Evolutionary conservation across 164 flowering plant genomes (phyloP), one percentile per base, ranked within the genome.

Genomic region (Amborella trichopoda): DNA sequence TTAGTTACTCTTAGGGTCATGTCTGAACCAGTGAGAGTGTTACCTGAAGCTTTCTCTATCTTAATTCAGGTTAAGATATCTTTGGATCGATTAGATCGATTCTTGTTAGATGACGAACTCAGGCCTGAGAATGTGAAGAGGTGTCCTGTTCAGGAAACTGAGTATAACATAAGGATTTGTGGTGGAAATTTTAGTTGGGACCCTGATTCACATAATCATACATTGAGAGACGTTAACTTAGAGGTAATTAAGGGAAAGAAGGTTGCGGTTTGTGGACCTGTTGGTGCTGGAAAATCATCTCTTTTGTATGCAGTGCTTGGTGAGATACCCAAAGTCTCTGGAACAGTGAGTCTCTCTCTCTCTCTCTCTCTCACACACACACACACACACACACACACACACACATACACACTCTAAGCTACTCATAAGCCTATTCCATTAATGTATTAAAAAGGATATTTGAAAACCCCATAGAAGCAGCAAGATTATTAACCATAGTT

Each of bases 201-300:
- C 28, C 62, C 56, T 13, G 74, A 79, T 6, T 30, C 63, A 25
- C 13, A 46, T 0, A 19, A 26, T 26, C 66, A 61, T 20, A 73
- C 85, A 27, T 44, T 86, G 26, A 57, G 25, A 51, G 58, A n/a
- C n/a, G 33, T 86, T 16, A 44, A 67, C 49, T 54, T 89, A 26
- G 68, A 71, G 12, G 69, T 71, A 6, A 68, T 28, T 43, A 6
- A 13, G 26, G 83, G 83, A 18, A 61, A 90, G 55, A 83, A 81
- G 55, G 25, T 81, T 48, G 95, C 98, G 11, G 58, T 90, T 24
- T 83, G 94, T 46, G 98, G 98, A 2, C 76, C 82, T 3, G 98
- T 90, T 58, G 98, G 98, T 16, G 67, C 89, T 1, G 95, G 98
- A 24, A 90, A 90, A 57, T 90, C 98, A 24, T 81, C 95, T 3